Evolutionary conservation across 192 early-diverging fungal genomes (phyloP), one percentile per base, ranked within the genome.

Genomic region (Coemansia sp.): DNA sequence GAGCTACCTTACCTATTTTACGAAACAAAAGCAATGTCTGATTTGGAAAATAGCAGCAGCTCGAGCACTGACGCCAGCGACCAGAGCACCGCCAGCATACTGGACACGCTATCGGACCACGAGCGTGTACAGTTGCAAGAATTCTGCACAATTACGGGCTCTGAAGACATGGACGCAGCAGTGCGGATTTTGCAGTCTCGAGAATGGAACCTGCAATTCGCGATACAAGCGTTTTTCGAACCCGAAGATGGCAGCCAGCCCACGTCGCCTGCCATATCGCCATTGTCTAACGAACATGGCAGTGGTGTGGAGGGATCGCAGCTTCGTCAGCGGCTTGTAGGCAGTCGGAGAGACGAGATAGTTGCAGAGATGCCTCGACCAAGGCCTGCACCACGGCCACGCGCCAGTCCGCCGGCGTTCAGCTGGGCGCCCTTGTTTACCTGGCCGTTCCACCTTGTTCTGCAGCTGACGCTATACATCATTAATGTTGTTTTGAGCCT

Each of bases 211-310:
- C 23, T 64, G 19, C 37, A 52, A 18, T 45, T 55, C 43, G 58
- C 69, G 18, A 33, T 65, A 11, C 62, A 72, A 33, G 41, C 57
- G 23, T 72, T 60, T 44, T 72, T 51, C 18, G 61, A 72, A 57
- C 57, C 68, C 6, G 51, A 34, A 11, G 40, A 45, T 7, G 25
- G 18, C 10, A 26, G 25, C 4, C 37, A 30, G 26, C 14, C 43
- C n/a, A 9, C 13, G 27, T 10, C 15, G 27, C 27, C 26, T n/a
- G n/a, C n/a, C n/a, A n/a, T n/a, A n/a, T n/a, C n/a, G n/a, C n/a
- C n/a, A n/a, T n/a, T n/a, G n/a, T n/a, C n/a, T n/a, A n/a, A n/a
- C n/a, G n/a, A n/a, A n/a, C n/a, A n/a, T n/a, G n/a, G n/a, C n/a
- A n/a, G n/a, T n/a, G n/a, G n/a, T n/a, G n/a, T 8, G 30, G 30